Conservation (phyloP, 768 basidiomycete genomes). For the Lyophyllum atratum region DNA sequence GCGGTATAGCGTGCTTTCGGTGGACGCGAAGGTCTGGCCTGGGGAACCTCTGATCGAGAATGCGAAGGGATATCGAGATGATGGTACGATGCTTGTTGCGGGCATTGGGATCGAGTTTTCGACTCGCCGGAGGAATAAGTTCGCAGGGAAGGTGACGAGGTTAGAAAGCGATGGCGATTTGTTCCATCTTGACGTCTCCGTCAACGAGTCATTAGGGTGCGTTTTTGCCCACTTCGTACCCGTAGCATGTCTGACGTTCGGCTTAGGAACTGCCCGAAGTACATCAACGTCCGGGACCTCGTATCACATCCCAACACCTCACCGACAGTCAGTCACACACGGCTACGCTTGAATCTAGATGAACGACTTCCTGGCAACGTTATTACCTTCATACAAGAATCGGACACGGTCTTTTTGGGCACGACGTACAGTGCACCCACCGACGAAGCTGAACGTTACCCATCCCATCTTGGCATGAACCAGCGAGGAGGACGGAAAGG, state of each 20-base stretch:
- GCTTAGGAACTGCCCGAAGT: constrained; percentile 67
- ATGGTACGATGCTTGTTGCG: constrained; percentile 39
- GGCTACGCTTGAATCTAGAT: constrained; percentile 28
- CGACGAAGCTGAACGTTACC: constrained; percentile 40
- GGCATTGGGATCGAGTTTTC: constrained; percentile 62
- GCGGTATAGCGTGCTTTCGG: constrained; percentile 35
- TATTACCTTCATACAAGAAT: constrained; percentile 45
- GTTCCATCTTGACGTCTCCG: constrained; percentile 40
- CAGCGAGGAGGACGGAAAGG: constrained; percentile 66
- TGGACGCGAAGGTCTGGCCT: constrained; percentile 46
- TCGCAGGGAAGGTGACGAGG: constrained; percentile 48
- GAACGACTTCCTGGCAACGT: constrained; percentile 52
- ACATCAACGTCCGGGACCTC: constrained; percentile 60
- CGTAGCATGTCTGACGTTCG: background rate
- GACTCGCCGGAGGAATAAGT: constrained; percentile 62
- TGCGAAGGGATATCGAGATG: constrained; percentile 15
- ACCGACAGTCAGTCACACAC: constrained; percentile 39
- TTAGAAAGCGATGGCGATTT: constrained; percentile 28
- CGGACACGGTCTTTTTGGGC: constrained; percentile 60
- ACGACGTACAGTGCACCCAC: constrained; percentile 46
- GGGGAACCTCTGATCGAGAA: constrained; percentile 57
- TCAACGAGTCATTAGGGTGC: constrained; percentile 63
- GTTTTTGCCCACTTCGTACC: constrained; percentile 16
- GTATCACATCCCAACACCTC: constrained; percentile 38
- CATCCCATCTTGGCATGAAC: constrained; percentile 65